These are phyloP conservation scores for Hortaea sp. DNA, from an alignment of 2,329 filamentous ascomycete species.

Conservation along the genomic window DNA sequence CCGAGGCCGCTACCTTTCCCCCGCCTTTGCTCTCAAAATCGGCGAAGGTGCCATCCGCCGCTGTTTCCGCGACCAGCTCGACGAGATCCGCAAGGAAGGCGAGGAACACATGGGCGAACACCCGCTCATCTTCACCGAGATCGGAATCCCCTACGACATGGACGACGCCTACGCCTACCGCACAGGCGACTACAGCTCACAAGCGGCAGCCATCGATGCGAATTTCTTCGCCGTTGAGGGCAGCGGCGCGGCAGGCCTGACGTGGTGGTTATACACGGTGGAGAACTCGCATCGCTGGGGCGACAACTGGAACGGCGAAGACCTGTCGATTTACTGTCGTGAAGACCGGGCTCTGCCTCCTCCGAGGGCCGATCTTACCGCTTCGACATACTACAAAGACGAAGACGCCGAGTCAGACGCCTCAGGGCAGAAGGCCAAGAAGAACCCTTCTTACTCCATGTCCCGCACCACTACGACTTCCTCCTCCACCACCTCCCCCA, in stretches of 20 bases:
- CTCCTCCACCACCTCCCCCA: slow-evolving; percentile 29
- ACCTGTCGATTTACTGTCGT: slow-evolving; percentile 77
- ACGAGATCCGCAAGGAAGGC: slow-evolving; percentile 74
- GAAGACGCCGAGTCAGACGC: slow-evolving; percentile 40
- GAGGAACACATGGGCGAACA: slow-evolving; percentile 80
- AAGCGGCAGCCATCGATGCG: slow-evolving; percentile 85
- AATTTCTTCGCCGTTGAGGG: slow-evolving; percentile 91
- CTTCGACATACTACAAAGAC: neutral
- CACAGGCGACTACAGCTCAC: slow-evolving; percentile 88
- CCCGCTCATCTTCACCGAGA: slow-evolving; percentile 84
- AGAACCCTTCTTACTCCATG: slow-evolving; percentile 45
- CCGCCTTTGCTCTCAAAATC: slow-evolving; percentile 83
- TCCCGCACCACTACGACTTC: slow-evolving; percentile 54
- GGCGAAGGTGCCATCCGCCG: slow-evolving; percentile 92
- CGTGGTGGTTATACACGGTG: slow-evolving; percentile 77
- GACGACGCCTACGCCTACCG: slow-evolving; percentile 92
- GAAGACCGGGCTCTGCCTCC: slow-evolving; percentile 61
- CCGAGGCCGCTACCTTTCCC: slow-evolving; percentile 76
- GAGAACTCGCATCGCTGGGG: slow-evolving; percentile 81
- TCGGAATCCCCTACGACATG: slow-evolving; percentile 98
- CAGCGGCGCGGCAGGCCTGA: slow-evolving; percentile 71
- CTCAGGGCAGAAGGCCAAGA: slow-evolving; percentile 4
- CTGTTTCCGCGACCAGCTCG: slow-evolving; percentile 80
- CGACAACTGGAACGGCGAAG: slow-evolving; percentile 96
- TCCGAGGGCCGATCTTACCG: slow-evolving; percentile 27